Conservation (phyloP, 1,139 yeast genomes). For the Zygosaccharomyces pseudobailii region DNA sequence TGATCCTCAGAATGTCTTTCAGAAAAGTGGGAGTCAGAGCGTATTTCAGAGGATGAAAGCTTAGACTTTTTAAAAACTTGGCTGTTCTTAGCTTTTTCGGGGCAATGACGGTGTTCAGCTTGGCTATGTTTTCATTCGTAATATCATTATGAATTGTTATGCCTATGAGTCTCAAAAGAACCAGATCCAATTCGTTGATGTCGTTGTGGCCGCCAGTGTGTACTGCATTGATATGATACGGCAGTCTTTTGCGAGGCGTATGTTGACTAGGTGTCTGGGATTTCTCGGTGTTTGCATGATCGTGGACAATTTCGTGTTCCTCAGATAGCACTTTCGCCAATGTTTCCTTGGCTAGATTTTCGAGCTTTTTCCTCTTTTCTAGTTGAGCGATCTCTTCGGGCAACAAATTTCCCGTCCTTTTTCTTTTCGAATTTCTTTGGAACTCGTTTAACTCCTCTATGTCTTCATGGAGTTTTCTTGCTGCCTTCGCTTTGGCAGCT, state of each 20-base stretch:
- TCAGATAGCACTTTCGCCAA: constrained; percentile 15
- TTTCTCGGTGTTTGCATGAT: constrained; percentile 10
- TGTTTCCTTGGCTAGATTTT: constrained; percentile 18
- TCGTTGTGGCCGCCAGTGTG: constrained; percentile 61
- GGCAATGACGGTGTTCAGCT: constrained; percentile 56
- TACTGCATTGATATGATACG: constrained; percentile 44
- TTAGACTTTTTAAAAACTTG: constrained; percentile 54
- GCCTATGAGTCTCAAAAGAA: constrained; percentile 37
- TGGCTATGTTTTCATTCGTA: constrained; percentile 33
- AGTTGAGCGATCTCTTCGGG: constrained; percentile 34
- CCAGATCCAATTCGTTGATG: constrained; percentile 39
- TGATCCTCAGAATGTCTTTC: constrained; percentile 25
- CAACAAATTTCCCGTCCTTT: constrained; percentile 29
- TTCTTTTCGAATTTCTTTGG: constrained; percentile 41
- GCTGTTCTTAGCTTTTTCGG: constrained; percentile 80
- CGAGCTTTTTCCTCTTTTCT: constrained; percentile 28
- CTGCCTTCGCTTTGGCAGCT: constrained; percentile 64
- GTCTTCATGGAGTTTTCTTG: constrained; percentile 58
- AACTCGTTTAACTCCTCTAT: constrained; percentile 63
- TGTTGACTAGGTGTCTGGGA: constrained; percentile 7
- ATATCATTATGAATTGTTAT: constrained; percentile 43
- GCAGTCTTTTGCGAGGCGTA: constrained; percentile 13
- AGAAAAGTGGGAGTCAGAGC: constrained; percentile 35
- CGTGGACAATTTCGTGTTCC: constrained; percentile 7
- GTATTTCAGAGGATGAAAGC: constrained; percentile 32